Evolutionary conservation across 129 eudicot genomes (phyloP), one percentile per base, ranked within the genome.

Genomic region (Mikania micrantha): DNA sequence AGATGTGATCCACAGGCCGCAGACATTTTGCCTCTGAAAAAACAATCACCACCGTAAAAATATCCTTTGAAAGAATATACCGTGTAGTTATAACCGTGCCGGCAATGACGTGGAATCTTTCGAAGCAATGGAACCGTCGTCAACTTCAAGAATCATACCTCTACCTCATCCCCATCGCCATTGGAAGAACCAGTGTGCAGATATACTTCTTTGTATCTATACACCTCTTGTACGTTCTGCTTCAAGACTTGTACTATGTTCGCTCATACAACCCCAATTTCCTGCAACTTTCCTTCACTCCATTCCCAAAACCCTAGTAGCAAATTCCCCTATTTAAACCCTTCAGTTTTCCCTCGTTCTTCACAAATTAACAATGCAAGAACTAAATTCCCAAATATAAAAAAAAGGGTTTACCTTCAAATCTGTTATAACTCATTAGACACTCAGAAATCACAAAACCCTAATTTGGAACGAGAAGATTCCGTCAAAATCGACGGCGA

Each of bases 211-310:
- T 39, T 64, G 52, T 17, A 77, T 57, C 66, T 49, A 62, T 4
- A 59, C 32, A 19, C 54, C 11, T 17, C 39, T 48, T 62, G 71
- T 29, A 32, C 67, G 7, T 53, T 16, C 57, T 32, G 45, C 64
- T 25, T 20, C 64, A 75, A 56, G 5, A 62, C 6, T 32, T 61
- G 40, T 66, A 87, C 72, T 1, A 89, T 86, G 96, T 77, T 75
- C 9, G 73, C 91, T 24, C 86, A 73, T 28, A 79, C 60, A 35
- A 60, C 40, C 65, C 73, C 83, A 40, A 61, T 82, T 71, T 82
- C 95, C 83, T 90, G 89, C 80, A 86, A 84, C 78, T 84, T 83
- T 77, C 64, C 80, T 70, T 76, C 80, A 41, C 64, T 56, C 71
- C 71, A 67, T 16, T 57, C 67, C 74, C 77, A 76, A 81, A 49